These are phyloP conservation scores for Dipteronia dyeriana DNA, from an alignment of 345 rosid species.

Conservation along the genomic window DNA sequence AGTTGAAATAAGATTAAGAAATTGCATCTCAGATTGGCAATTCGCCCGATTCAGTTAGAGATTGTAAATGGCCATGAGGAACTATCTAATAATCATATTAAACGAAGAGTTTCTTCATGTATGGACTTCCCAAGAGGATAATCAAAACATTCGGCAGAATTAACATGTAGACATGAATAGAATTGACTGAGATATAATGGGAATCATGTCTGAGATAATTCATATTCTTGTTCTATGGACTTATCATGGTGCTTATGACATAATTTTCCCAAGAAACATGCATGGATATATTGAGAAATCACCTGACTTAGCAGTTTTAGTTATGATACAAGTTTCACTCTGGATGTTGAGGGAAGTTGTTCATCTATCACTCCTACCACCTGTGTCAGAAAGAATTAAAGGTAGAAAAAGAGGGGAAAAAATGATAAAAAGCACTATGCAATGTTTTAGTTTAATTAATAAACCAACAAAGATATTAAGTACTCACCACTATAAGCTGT, in stretches of 20 bases:
- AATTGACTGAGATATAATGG: neutral
- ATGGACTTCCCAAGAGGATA: neutral
- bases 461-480: slow-evolving; percentile 11
- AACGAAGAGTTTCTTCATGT: neutral
- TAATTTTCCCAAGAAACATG: neutral
- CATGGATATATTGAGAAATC: neutral
- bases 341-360: slow-evolving; percentile 57
- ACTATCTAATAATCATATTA: slow-evolving; percentile 4
- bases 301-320: slow-evolving; percentile 66
- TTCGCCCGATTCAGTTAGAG: slow-evolving; percentile 4
- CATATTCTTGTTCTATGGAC: neutral
- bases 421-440: neutral
- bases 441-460: neutral
- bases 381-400: slow-evolving; percentile 37
- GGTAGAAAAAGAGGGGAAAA: neutral
- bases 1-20: slow-evolving; percentile 1
- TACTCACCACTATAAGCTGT: slow-evolving; percentile 71
- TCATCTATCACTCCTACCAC: slow-evolving; percentile 82
- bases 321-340: slow-evolving; percentile 63
- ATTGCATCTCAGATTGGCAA: slow-evolving; percentile 4
- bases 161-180: neutral
- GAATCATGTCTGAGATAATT: neutral
- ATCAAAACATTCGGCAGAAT: neutral
- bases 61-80: neutral
- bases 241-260: neutral